A percentile compares a stretch with the other conserved stretches of the same genome.
These are phyloP conservation scores for Solanum ahanhuiri DNA, from an alignment of 257 asterid species.

Conservation along the genomic window DNA sequence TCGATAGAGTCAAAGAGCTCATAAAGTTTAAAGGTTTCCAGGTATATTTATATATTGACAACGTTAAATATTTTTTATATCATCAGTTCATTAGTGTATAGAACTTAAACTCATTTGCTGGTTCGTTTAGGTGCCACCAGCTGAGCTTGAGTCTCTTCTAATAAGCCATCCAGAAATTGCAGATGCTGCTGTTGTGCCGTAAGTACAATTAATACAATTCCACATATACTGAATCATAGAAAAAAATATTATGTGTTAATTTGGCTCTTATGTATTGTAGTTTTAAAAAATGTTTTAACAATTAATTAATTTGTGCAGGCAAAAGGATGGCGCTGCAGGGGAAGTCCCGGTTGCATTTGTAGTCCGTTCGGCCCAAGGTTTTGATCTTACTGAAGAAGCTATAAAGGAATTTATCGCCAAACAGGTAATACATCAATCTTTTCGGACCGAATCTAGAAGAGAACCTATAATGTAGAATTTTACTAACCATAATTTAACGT, in stretches of 20 bases:
- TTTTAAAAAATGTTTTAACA: neutral
- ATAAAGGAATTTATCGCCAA: conserved; percentile 67
- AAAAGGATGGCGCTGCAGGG: conserved; percentile 71
- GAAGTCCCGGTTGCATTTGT: conserved; percentile 94
- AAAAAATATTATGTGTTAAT: neutral
- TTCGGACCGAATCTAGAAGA: neutral
- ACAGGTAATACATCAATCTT: conserved; percentile 33
- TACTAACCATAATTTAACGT: neutral
- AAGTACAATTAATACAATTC: conserved; percentile 9
- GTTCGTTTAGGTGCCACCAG: conserved; percentile 63
- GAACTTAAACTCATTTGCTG: neutral
- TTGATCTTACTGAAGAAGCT: conserved; percentile 59
- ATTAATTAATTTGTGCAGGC: conserved; percentile 26
- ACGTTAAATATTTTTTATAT: neutral
- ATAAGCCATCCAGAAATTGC: conserved; percentile 52
- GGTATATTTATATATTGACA: conserved; percentile 5
- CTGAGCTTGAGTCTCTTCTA: conserved; percentile 86
- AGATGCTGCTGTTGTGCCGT: conserved; percentile 96
- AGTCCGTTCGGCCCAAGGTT: conserved; percentile 40
- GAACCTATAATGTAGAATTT: neutral
- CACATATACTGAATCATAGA: neutral
- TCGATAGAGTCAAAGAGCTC: conserved; percentile 76
- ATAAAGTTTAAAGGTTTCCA: conserved; percentile 90
- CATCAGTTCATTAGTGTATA: neutral
- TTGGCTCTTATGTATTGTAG: neutral